Base-by-base conservation (phyloP, 140 eudicot species). In the Ambrosia hybrid region DNA sequence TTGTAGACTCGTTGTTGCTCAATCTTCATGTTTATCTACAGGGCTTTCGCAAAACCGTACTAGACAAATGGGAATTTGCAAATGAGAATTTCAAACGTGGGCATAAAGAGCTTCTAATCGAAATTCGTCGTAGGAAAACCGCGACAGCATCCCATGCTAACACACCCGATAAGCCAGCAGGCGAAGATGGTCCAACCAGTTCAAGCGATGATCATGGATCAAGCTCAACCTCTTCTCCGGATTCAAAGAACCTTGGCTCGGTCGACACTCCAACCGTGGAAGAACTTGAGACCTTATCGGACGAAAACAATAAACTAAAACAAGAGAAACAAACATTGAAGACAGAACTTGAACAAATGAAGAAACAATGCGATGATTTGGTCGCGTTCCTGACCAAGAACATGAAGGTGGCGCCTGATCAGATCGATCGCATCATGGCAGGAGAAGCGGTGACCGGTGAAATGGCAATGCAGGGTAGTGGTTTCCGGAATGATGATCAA, bases 41-140 rank as follows among this genome's bases (percentile, higher is more conserved):
- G 98, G 98, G 98, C 4, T 93, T 93, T 21, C 88, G 96, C 1
- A 93, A 93, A 68, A 85, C 75, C 1, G 98, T 90, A 30, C 97
- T 97, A 1, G 98, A 93, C 76, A 93, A 90, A 71, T 93, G 98
- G 98, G 98, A 93, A 82, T 93, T 93, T 61, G 87, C 89, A 14
- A 93, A 93, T 52, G 98, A 90, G 30, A 90, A 90, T 69, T 93
- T 93, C 51, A 93, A 77, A 76, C 82, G 87, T n/a, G 97, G 97
- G 16, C 81, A 85, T 12, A 82, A 53, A 51, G 93, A 83, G 34
- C 96, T 90, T 52, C 85, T 93, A 37, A 74, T 78, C 0, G 73
- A 56, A 16, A 93, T 93, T 13, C 88, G 96, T 46, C 97, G 98
- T 38, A 85, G 98, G 10, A 90, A 93, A 76, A 80, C 95, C 1